Base-by-base conservation (phyloP, 2,329 filamentous ascomycete species). In the Epichloe sibirici region DNA sequence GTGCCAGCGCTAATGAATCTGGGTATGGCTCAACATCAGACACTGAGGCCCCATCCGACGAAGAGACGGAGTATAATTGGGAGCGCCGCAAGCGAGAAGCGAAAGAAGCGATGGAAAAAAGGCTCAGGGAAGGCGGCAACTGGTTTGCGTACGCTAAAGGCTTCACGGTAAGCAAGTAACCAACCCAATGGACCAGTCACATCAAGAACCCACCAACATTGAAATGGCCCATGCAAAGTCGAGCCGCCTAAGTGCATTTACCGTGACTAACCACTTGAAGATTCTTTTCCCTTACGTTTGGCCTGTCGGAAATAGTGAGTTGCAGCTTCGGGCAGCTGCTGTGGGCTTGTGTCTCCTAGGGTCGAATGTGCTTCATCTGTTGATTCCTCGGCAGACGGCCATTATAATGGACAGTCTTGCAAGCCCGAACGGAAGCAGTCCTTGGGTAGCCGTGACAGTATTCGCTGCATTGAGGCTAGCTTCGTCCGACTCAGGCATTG, bases 381-480 rank as follows among this genome's bases (percentile, higher is more conserved):
- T 94, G 43, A 81, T 89, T 35, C 89, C 89, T n/a, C 78, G 86
- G 21, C 87, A 93, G 63, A 79, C 91, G 35, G 89, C 88, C 57
- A 81, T 87, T 53, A 82, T 95, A 57, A 83, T 88, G 57, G 81
- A 93, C 61, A 79, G 79, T 55, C 70, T 94, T 23, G 21, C 51
- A 13, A 39, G 31, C 4, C 12, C 28, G 15, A 74, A 74, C 34
- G 71, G 74, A 8, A 65, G 62, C 53, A 74, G 71, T 50, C 72
- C 74, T 1, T 80, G 78, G 78, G 56, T 71, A 3, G 73, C 78
- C 25, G 75, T 81, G 2, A 55, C 74, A 21, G 64, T 78, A 17
- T 80, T 78, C 55, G 75, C 76, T 11, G 62, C 63, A 7, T 67
- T 81, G 34, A 73, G 74, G 50, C 65, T 81, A n/a, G 65, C 73